Evolutionary conservation across 202 grass and related monocot species (phyloP).

Genomic region (Carex arenaria): DNA sequence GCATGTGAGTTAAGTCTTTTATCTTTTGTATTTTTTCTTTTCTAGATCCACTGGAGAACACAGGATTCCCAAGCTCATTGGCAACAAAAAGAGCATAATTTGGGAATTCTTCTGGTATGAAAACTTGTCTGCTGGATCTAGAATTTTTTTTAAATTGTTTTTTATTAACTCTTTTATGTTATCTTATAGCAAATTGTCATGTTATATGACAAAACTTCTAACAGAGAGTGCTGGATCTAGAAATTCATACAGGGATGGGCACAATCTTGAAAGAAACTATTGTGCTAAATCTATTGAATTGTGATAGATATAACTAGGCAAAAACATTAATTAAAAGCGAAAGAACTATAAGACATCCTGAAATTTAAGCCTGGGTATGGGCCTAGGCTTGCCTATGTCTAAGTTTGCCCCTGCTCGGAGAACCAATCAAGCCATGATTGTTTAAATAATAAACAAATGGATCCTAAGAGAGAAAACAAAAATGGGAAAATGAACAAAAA

Average conservation of each 20-base stretch:
- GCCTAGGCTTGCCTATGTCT: too few relatives aligned
- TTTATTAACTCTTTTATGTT: background rate
- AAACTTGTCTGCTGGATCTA: slow-evolving; percentile 14
- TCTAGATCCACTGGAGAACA: slow-evolving; percentile 72
- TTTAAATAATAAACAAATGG: background rate
- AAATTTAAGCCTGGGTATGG: too few relatives aligned
- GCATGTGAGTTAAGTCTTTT: background rate
- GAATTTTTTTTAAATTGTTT: slow-evolving; percentile 5
- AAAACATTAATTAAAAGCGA: too few relatives aligned
- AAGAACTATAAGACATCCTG: too few relatives aligned
- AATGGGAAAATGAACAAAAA: background rate
- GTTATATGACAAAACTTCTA: background rate
- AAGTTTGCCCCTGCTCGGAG: background rate
- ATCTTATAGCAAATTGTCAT: background rate
- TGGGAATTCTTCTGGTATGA: slow-evolving; percentile 94
- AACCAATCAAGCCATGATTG: background rate
- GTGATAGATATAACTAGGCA: too few relatives aligned
- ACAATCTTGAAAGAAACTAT: too few relatives aligned
- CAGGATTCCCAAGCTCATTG: slow-evolving; percentile 36
- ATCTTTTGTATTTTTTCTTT: background rate
- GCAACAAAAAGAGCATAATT: slow-evolving; percentile 69
- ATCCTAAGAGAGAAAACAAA: background rate
- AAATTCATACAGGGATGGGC: too few relatives aligned
- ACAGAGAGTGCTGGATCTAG: background rate
- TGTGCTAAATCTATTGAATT: too few relatives aligned